phyloP scores from a whole-genome alignment of 768 basidiomycete species.

The Cyathus striatus region DNA sequence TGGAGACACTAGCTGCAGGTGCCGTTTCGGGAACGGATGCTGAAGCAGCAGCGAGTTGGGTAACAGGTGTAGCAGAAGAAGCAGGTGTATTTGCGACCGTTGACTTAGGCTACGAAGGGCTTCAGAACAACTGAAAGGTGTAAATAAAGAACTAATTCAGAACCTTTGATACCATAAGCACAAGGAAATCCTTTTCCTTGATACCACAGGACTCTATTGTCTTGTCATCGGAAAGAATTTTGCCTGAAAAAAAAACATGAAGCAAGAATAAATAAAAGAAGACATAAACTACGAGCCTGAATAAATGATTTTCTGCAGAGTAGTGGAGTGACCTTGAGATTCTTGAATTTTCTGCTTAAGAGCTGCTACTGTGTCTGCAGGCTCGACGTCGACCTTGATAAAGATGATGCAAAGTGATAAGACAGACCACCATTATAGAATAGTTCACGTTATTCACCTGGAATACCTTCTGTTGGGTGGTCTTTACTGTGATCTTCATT shows the following conservation, averaged over 20 bases:
- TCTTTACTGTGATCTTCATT: conserved; percentile 96
- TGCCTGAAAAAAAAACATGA: conserved; percentile 61
- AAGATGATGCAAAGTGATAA: conserved; percentile 1
- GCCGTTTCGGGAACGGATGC: conserved; percentile 9
- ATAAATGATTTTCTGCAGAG: conserved; percentile 90
- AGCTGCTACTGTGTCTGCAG: conserved; percentile 63
- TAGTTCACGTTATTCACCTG: conserved; percentile 57
- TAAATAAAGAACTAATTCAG: too few relatives aligned
- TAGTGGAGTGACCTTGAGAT: conserved; percentile 67
- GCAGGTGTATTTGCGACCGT: conserved; percentile 25
- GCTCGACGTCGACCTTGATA: conserved; percentile 71
- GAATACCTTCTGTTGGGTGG: conserved; percentile 90
- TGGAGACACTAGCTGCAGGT: conserved; percentile 22
- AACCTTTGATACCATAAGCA: conserved; percentile 99
- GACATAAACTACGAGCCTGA: conserved; percentile 65
- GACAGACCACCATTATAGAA: not conserved
- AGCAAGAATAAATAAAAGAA: too few relatives aligned
- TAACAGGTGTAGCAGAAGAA: conserved; percentile 23
- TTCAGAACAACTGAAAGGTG: too few relatives aligned
- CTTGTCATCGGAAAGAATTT: conserved; percentile 86
- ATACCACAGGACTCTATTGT: conserved; percentile 83
- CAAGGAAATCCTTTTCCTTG: conserved; percentile 98
- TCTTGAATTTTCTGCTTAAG: conserved; percentile 84
- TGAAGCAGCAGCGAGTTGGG: conserved; percentile 19
- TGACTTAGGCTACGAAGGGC: conserved; percentile 3